These are phyloP conservation scores for Calonectria pteridis DNA, from an alignment of 2,329 filamentous ascomycete genomes.

Conservation along the genomic window DNA sequence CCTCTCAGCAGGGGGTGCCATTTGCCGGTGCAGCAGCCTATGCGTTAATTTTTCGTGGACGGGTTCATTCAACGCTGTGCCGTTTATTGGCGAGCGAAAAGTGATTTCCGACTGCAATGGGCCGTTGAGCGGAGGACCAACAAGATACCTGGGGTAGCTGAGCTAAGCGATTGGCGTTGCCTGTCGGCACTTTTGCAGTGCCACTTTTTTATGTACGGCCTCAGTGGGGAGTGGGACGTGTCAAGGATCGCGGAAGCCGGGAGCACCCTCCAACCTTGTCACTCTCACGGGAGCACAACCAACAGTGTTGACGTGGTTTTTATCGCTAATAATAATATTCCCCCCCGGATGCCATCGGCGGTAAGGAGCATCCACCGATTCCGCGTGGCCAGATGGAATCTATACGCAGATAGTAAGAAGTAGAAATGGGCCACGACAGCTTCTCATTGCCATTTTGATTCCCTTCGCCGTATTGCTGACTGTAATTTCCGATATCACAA, in stretches of 20 bases:
- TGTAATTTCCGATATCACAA: not conserved
- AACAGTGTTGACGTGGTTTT: not conserved
- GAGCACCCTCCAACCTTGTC: not conserved
- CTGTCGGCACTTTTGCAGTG: not conserved
- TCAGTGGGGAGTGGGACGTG: constrained; percentile 2
- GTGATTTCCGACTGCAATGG: not conserved
- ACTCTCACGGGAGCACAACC: not conserved
- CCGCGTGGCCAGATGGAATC: too few relatives aligned
- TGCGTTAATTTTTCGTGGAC: not conserved
- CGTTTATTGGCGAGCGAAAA: not conserved
- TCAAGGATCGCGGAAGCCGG: not conserved
- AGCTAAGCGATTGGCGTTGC: not conserved
- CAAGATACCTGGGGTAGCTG: not conserved
- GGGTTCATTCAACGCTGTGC: not conserved
- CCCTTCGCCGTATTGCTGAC: not conserved
- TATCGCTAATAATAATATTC: not conserved
- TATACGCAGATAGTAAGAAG: not conserved
- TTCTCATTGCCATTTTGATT: not conserved
- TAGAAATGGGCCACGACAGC: not conserved
- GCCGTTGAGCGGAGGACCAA: not conserved
- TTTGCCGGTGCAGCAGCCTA: not conserved
- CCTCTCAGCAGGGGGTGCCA: too few relatives aligned
- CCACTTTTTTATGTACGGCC: constrained; percentile 6
- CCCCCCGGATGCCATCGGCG: not conserved
- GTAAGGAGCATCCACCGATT: not conserved